Evolutionary conservation across 164 flowering plant genomes (phyloP), one percentile per base, ranked within the genome.

Genomic region (Berberis thunbergii): DNA sequence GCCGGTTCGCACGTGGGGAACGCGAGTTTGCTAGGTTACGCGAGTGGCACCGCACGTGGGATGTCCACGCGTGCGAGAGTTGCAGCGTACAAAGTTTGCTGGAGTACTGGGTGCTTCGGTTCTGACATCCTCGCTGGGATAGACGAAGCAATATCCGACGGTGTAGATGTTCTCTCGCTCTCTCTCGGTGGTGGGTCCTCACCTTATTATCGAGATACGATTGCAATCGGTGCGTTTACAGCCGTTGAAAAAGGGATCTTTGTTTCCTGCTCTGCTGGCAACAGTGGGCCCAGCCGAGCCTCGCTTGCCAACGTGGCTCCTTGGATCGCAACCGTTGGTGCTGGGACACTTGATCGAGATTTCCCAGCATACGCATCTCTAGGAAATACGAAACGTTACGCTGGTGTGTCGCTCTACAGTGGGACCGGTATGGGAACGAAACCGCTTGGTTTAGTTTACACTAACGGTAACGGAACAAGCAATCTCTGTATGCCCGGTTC

Each of bases 251-350:
- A 48, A 60, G 97, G 98, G 4, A 78, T 90, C 26, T 74, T 90
- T 41, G 92, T 88, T 6, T 77, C 97, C 0, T 86, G 89, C 73
- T 93, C 98, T 0, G 97, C 92, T 1, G 98, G 98, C 0, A 90
- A 93, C 73, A 75, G 83, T 50, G 98, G 98, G 0, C 98, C 98
- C 1, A 61, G 53, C 1, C 66, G 61, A 8, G 74, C 78, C 1
- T 63, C 91, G 0, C 59, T 90, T 0, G 83, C 92, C 2, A 90
- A 90, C 60, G 79, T 77, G 3, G 94, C 96, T 6, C 97, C 97
- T 0, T 93, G 98, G 98, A 79, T 88, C 49, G 73, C 80, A 81
- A 88, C 97, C 8, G 92, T 93, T 2, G 98, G 96, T 0, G 97
- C 98, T 7, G 90, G 97, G 1, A 90, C 97, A 0, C 46, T 93